Evolutionary conservation across 2,329 filamentous ascomycete species (phyloP), one percentile per base, ranked within the genome.

Genomic region (Microcera coccophila): DNA sequence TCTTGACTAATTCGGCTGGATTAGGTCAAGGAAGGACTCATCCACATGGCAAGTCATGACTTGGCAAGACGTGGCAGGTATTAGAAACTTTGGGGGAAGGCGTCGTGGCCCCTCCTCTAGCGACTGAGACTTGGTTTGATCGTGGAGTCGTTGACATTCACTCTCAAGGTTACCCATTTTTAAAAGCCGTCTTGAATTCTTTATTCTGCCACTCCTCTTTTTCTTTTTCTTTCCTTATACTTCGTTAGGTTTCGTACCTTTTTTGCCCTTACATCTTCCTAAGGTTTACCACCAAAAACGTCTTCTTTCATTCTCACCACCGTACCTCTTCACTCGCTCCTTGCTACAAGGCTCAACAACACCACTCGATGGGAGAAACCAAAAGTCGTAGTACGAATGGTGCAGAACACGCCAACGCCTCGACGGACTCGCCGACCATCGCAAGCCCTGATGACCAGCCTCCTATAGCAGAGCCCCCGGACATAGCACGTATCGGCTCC

Each of bases 361-460:
- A 62, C 52, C 55, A n/a, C 66, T 69, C 66, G 66, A 69, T 69
- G 66, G 64, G 66, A 67, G 64, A 64, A 64, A 59, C 63, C 58
- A 59, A 61, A 50, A 49, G 52, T 45, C 58, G 55, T 44, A 55
- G 61, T 62, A 62, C 64, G 64, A 67, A 68, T 67, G 65, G 64
- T 68, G 66, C 64, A 62, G 48, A 60, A 60, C 61, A 67, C 62
- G 56, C 63, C 64, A 63, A 53, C 59, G 56, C 59, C 59, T 54
- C 60, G 48, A 62, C 64, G 61, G 62, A 67, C 58, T 64, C 63
- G 53, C 61, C 61, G 63, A 57, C 60, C 55, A 41, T 55, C 54
- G 46, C 58, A 52, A 50, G 55, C 53, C 62, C 57, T 41, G 65
- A 67, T 57, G 64, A 67, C 59, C 58, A 68, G 49, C 65, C 63